These are phyloP conservation scores for Colletotrichum simmondsii DNA, from an alignment of 2,329 filamentous ascomycete genomes.

Conservation along the genomic window DNA sequence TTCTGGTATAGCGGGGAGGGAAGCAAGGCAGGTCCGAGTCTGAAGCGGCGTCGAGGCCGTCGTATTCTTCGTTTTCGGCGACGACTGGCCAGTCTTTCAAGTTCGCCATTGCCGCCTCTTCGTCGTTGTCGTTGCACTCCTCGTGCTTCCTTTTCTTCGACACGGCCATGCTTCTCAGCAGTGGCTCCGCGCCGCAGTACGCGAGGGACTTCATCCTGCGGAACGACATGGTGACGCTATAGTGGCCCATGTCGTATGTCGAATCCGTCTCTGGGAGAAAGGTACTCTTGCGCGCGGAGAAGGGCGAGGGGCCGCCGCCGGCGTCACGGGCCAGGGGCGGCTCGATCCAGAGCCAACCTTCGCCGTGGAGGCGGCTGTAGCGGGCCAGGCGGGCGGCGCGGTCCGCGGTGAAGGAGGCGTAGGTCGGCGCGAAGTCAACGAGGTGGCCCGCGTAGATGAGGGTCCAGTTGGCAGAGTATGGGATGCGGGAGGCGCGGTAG, in stretches of 20 bases:
- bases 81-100: conserved; percentile 1
- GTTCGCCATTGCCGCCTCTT: not conserved
- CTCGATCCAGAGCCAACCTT: conserved; percentile 59
- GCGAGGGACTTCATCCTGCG: conserved; percentile 14
- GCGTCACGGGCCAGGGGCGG: conserved; percentile 47
- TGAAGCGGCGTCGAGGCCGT: not conserved
- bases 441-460: conserved; percentile 55
- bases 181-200: not conserved
- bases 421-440: conserved; percentile 51
- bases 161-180: not conserved
- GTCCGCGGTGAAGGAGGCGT: conserved; percentile 50
- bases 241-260: conserved; percentile 44
- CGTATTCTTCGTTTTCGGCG: not conserved
- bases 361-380: conserved; percentile 48
- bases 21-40: not conserved
- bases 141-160: not conserved
- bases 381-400: conserved; percentile 50
- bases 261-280: conserved; percentile 40
- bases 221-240: conserved; percentile 43
- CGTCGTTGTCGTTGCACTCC: not conserved
- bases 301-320: conserved; percentile 19
- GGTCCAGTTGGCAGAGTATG: conserved; percentile 51
- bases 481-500: conserved; percentile 52
- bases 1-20: not conserved
- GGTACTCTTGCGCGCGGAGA: conserved; percentile 45